A percentile compares a stretch with the other conserved stretches of the same genome.
Evolutionary conservation across 2,329 filamentous ascomycete genomes (phyloP).

Genomic region (Trichoderma arundinaceum): DNA sequence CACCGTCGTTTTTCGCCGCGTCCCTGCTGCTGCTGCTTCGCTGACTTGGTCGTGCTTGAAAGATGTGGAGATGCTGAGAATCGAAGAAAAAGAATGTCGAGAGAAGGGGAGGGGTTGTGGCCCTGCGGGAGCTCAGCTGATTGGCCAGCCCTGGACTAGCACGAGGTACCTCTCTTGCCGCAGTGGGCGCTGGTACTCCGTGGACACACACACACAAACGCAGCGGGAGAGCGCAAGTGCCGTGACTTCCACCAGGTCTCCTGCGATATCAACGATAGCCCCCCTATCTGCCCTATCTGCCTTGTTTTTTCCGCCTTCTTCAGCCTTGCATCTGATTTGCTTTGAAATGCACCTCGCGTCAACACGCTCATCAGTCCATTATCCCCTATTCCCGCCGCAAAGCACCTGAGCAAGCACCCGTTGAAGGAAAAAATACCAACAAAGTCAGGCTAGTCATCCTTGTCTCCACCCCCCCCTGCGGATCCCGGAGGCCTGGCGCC

Average conservation of each 20-base stretch:
- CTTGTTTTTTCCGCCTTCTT: background rate
- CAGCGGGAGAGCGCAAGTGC: constrained; percentile 13
- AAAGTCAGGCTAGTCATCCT: constrained; percentile 1
- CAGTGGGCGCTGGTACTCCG: background rate
- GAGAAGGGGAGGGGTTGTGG: constrained; percentile 4
- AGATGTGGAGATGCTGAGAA: background rate
- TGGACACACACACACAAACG: background rate
- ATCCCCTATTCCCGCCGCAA: constrained; percentile 7
- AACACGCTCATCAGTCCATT: constrained; percentile 3
- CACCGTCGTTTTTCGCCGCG: background rate
- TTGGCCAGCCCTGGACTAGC: constrained; percentile 19
- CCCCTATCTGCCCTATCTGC: background rate
- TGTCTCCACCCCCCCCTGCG: constrained; percentile 18
- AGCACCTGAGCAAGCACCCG: constrained; percentile 11
- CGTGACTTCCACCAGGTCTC: constrained; percentile 4
- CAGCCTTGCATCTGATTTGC: background rate
- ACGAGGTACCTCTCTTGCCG: no score
- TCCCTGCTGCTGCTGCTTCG: background rate
- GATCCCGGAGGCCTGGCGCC: constrained; percentile 28
- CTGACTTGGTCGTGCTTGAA: background rate
- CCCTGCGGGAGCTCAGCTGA: background rate
- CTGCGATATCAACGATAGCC: background rate
- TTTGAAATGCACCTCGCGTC: background rate
- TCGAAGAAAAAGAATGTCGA: constrained; percentile 4
- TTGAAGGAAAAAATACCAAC: background rate